phyloP scores from a whole-genome alignment of 345 rosid genomes.

The Arabidopsis suecica region DNA sequence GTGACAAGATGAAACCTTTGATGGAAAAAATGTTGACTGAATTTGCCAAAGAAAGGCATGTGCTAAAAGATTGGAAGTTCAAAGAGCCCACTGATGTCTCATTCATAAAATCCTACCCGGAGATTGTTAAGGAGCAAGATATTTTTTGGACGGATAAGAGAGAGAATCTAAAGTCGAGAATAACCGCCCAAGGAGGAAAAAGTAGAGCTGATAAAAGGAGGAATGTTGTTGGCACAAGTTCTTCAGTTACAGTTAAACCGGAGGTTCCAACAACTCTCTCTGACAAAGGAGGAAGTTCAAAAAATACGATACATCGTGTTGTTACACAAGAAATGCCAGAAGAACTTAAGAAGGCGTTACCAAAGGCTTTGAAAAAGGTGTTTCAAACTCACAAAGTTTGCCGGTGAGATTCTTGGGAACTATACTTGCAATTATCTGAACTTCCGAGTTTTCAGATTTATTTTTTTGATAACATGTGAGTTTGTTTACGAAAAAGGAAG shows the following conservation, averaged over 20 bases:
- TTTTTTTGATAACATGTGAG: too few relatives aligned
- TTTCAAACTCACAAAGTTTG: constrained; percentile 84
- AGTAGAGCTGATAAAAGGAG: constrained; percentile 42
- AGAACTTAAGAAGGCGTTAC: constrained; percentile 69
- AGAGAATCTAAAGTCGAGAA: neutral
- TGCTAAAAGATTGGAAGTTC: constrained; percentile 44
- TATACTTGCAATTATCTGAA: constrained; percentile 1
- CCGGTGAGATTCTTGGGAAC: constrained; percentile 55
- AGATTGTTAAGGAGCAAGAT: constrained; percentile 31
- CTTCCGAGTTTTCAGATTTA: neutral
- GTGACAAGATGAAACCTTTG: constrained; percentile 22
- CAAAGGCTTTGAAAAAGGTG: constrained; percentile 72
- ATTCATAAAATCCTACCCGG: constrained; percentile 36
- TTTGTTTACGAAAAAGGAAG: too few relatives aligned
- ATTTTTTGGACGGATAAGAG: neutral
- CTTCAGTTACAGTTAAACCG: constrained; percentile 43
- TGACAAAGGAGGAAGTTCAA: constrained; percentile 50
- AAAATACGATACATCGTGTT: constrained; percentile 31
- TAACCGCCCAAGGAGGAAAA: constrained; percentile 39
- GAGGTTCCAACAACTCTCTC: constrained; percentile 44
- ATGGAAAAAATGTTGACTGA: neutral
- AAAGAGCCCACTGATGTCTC: constrained; percentile 43
- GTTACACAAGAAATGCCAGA: constrained; percentile 53
- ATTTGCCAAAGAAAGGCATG: constrained; percentile 39
- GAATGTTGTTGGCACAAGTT: constrained; percentile 38